phyloP scores from a whole-genome alignment of 2,329 filamentous ascomycete species.

The Ustulina deusta region DNA sequence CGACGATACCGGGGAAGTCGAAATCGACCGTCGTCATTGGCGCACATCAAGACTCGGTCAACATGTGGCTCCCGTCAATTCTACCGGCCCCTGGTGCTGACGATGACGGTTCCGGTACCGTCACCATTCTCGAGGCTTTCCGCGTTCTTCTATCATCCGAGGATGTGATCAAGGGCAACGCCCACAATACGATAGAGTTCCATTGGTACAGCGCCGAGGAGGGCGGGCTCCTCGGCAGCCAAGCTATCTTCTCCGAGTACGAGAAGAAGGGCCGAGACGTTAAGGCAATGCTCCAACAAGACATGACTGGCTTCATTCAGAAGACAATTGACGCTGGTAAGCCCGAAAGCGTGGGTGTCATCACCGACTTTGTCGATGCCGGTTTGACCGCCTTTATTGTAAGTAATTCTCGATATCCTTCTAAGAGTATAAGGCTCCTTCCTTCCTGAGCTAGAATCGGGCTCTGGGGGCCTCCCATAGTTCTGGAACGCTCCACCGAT shows the following conservation, averaged over 20 bases:
- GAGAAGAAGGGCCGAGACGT: constrained; percentile 78
- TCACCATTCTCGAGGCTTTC: constrained; percentile 94
- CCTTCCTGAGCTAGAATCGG: background rate
- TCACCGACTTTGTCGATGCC: constrained; percentile 89
- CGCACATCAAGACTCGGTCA: constrained; percentile 95
- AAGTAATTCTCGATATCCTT: constrained; percentile 5
- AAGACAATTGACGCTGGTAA: constrained; percentile 85
- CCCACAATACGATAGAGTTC: constrained; percentile 90
- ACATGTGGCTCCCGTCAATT: constrained; percentile 86
- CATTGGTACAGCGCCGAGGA: constrained; percentile 89
- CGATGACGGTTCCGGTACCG: constrained; percentile 91
- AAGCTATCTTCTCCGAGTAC: constrained; percentile 88
- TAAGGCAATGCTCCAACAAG: constrained; percentile 97
- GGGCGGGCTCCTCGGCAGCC: constrained; percentile 75
- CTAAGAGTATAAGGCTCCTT: background rate
- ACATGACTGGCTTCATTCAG: constrained; percentile 94
- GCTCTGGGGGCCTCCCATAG: background rate
- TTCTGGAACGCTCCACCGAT: background rate
- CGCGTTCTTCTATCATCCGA: constrained; percentile 81
- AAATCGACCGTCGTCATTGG: constrained; percentile 89
- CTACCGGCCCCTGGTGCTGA: constrained; percentile 93
- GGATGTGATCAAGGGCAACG: constrained; percentile 76
- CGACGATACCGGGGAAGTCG: constrained; percentile 86
- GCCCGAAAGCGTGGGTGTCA: constrained; percentile 88
- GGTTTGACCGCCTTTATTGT: constrained; percentile 85